These are phyloP conservation scores for Dendrothele bispora DNA, from an alignment of 768 basidiomycete species.

Conservation along the genomic window DNA sequence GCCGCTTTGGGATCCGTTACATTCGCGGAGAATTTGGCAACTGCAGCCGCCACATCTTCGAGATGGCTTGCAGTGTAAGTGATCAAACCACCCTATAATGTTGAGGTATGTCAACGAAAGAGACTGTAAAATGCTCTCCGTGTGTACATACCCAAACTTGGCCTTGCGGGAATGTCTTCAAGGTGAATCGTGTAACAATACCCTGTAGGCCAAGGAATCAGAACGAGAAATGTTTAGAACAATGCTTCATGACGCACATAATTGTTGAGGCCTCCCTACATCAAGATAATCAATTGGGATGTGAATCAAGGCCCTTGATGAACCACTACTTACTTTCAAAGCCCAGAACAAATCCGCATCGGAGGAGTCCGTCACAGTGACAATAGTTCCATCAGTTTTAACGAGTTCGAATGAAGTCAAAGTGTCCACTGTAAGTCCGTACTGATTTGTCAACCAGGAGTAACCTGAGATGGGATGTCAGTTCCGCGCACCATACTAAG, in stretches of 20 bases:
- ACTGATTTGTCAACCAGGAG: slow-evolving; percentile 43
- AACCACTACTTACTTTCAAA: slow-evolving; percentile 32
- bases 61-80: slow-evolving; percentile 19
- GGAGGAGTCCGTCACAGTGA: slow-evolving; percentile 27
- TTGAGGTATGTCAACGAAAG: no score
- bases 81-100: slow-evolving; percentile 50
- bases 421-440: slow-evolving; percentile 42
- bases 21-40: slow-evolving; percentile 36
- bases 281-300: no score
- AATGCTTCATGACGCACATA: slow-evolving; percentile 34
- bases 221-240: no score
- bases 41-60: slow-evolving; percentile 30
- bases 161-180: slow-evolving; percentile 53
- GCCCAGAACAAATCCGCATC: slow-evolving; percentile 42
- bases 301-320: not conserved
- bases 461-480: slow-evolving; percentile 43
- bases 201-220: slow-evolving; percentile 37
- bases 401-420: slow-evolving; percentile 39
- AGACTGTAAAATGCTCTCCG: not conserved
- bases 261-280: slow-evolving; percentile 63
- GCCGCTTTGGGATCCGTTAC: slow-evolving; percentile 52
- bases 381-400: slow-evolving; percentile 38
- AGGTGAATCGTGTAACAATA: slow-evolving; percentile 57
- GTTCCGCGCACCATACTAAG: no score
- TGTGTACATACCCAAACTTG: slow-evolving; percentile 59